A percentile compares a stretch with the other conserved stretches of the same genome.
phyloP scores from a whole-genome alignment of 1,284 basidiomycete species.

The Cryptococcus floricola region DNA sequence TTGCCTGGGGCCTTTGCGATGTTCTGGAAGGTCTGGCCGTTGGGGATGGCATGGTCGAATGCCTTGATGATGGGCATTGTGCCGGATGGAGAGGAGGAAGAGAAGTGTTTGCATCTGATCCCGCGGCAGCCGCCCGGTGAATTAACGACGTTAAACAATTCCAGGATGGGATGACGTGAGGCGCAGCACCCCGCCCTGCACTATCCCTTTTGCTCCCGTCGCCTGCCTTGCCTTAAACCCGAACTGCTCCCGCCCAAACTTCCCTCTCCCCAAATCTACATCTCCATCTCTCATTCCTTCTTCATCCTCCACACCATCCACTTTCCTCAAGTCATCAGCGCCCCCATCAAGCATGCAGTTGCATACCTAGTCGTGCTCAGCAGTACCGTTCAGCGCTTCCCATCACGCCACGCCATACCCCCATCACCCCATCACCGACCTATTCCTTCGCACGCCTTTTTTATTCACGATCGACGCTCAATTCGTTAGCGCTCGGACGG shows the following conservation, averaged over 20 bases:
- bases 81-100: background rate
- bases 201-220: too few species aligned
- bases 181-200: background rate
- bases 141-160: background rate
- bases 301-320: background rate
- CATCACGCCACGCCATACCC: background rate
- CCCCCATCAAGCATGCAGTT: background rate
- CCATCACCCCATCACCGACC: background rate
- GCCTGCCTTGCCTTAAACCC: too few species aligned
- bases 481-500: conserved; percentile 42
- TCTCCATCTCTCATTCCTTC: background rate
- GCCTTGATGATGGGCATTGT: conserved; percentile 20
- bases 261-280: background rate
- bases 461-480: conserved; percentile 46
- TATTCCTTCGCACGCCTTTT: conserved; percentile 24
- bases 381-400: background rate
- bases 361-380: background rate
- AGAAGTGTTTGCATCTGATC: background rate
- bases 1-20: background rate
- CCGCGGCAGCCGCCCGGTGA: background rate
- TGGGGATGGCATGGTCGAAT: conserved; percentile 22
- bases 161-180: background rate
- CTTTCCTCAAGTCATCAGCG: background rate
- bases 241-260: background rate
- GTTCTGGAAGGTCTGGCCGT: conserved; percentile 9